A percentile compares a stretch with the other conserved stretches of the same genome.
Evolutionary conservation across 2,329 filamentous ascomycete species (phyloP).

Genomic region (Endoconidiophora laricicola): DNA sequence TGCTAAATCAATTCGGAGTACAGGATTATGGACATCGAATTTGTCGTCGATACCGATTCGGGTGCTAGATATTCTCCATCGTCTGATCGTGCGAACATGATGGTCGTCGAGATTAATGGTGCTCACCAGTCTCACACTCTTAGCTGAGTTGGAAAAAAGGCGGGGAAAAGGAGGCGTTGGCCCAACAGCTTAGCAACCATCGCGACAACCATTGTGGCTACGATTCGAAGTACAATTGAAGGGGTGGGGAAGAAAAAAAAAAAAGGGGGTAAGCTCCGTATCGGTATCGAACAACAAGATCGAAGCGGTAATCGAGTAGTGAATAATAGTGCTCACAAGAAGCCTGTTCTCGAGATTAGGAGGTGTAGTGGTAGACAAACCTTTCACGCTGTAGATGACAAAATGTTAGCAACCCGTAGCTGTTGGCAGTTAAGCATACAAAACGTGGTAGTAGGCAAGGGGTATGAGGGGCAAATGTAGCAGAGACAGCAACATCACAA

Average conservation of each 20-base stretch:
- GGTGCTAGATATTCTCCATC: not conserved
- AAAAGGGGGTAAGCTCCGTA: not conserved
- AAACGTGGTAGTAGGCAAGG: not conserved
- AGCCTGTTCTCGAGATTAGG: not conserved
- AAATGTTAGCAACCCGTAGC: constrained; percentile 5
- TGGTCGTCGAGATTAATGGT: not conserved
- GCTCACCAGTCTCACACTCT: not conserved
- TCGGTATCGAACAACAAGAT: not conserved
- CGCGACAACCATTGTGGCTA: not conserved
- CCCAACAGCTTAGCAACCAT: constrained; percentile 3
- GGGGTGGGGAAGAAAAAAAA: not conserved
- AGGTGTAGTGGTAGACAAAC: constrained; percentile 5
- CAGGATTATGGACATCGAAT: not conserved
- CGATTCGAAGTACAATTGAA: not conserved
- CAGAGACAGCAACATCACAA: not conserved
- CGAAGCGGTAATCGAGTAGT: not conserved
- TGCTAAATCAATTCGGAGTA: no score
- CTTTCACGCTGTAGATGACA: constrained; percentile 10
- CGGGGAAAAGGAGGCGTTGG: constrained; percentile 5
- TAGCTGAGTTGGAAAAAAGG: not conserved
- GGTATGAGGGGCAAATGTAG: not conserved
- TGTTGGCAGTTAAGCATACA: not conserved
- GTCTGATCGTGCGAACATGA: no score
- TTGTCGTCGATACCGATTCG: not conserved
- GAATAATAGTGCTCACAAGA: not conserved